Conservation (phyloP, 495 filamentous ascomycete genomes). For the Neurospora intermedia region DNA sequence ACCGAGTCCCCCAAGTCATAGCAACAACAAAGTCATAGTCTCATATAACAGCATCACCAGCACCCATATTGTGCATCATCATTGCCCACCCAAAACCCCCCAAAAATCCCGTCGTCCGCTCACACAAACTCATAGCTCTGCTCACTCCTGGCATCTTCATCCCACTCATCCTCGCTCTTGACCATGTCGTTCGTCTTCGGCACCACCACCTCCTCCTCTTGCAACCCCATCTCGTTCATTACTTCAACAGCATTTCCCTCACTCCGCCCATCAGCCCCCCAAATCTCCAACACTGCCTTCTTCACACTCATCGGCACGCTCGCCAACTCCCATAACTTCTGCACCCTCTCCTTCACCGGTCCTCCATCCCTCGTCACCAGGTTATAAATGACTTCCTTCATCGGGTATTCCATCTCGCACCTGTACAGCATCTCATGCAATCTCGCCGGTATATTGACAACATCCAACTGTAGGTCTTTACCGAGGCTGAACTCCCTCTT, state of each 20-base stretch:
- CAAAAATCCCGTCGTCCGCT: not conserved
- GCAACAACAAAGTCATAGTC: not conserved
- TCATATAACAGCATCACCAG: not conserved
- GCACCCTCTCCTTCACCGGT: constrained; percentile 18
- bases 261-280: constrained; percentile 28
- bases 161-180: not conserved
- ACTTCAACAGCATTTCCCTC: no score
- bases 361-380: constrained; percentile 14
- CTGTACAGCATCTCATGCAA: constrained; percentile 27
- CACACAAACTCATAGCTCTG: not conserved
- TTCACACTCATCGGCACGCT: constrained; percentile 24
- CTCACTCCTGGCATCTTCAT: constrained; percentile 8
- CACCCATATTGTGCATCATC: not conserved
- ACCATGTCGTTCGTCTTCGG: not conserved
- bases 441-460: constrained; percentile 16
- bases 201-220: not conserved
- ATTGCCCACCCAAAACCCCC: no score
- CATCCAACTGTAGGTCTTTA: constrained; percentile 22
- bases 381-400: constrained; percentile 32
- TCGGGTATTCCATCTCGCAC: constrained; percentile 30
- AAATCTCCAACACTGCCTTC: constrained; percentile 33
- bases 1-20: not conserved
- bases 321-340: constrained; percentile 19
- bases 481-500: constrained; percentile 22
- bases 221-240: no score